Base-by-base conservation (phyloP, 306 rosid genomes). In the Begonia loranthoides region DNA sequence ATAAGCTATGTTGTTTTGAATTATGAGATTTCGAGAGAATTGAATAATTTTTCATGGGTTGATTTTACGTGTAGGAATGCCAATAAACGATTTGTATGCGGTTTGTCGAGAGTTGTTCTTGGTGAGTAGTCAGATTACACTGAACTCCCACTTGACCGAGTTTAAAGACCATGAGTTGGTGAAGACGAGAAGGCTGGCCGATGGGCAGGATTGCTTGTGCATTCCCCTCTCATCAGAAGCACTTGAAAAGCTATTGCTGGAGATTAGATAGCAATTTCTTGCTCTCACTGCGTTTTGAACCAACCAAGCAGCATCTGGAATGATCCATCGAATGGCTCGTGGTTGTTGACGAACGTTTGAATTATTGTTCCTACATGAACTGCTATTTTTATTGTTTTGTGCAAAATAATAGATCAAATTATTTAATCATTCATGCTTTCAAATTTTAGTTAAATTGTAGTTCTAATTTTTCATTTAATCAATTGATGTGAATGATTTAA, bases 161-260 rank as follows among this genome's bases (percentile, higher is more conserved):
- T 82, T 90, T 70, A 82, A 82, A 52, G 97, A 90, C 70, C 97
- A 90, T 34, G 97, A 90, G 52, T 69, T 90, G 74, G 80, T 90
- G 49, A 90, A 90, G 74, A 80, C 70, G 40, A 78, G 70, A 76
- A 78, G 82, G 73, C 66, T 82, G 63, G 65, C 94, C n/a, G 94
- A 90, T 45, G 97, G 95, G 45, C 95, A 82, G 70, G 95, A 90
- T 71, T 90, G 86, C 61, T 60, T 82, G 70, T 59, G 46, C 66
- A 73, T 82, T 40, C 83, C 83, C 45, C 80, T 78, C 52, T 36
- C 76, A 2, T 52, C 79, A 43, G 97, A 90, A 67, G 94, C 95
- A 45, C 92, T 90, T 51, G 79, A 74, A 63, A 85, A 82, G 57
- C 74, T 85, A 40, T 39, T 78, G 51, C 56, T 55, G 24, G 95